A percentile compares a stretch with the other conserved stretches of the same genome.
phyloP scores from a whole-genome alignment of 2,329 filamentous ascomycete genomes.

The Hortaea sp. region DNA sequence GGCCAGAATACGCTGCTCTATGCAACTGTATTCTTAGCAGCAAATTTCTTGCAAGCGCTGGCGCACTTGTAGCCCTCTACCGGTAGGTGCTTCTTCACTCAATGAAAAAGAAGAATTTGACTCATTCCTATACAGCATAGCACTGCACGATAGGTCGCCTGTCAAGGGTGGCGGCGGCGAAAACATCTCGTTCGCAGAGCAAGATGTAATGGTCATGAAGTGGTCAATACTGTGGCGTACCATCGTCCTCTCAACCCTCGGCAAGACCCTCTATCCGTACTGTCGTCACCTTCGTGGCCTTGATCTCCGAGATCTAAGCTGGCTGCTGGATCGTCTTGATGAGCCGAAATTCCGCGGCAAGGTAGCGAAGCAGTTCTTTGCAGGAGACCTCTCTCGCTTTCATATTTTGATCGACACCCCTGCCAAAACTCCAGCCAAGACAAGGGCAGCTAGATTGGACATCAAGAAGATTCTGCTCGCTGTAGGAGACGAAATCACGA shows the following conservation, averaged over 20 bases:
- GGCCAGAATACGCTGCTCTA: constrained; percentile 50
- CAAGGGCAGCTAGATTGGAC: constrained; percentile 26
- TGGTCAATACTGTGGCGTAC: constrained; percentile 60
- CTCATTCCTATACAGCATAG: constrained; percentile 24
- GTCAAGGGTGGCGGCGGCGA: constrained; percentile 37
- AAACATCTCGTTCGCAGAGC: constrained; percentile 29
- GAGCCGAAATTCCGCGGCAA: constrained; percentile 46
- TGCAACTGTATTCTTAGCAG: constrained; percentile 49
- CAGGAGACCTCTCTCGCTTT: constrained; percentile 36
- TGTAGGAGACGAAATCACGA: constrained; percentile 35
- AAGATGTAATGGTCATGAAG: constrained; percentile 41
- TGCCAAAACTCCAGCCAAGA: constrained; percentile 15
- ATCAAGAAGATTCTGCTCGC: constrained; percentile 34
- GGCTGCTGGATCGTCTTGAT: constrained; percentile 53
- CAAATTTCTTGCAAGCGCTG: constrained; percentile 45
- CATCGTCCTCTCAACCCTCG: constrained; percentile 55
- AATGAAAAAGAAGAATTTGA: neutral
- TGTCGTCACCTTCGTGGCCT: constrained; percentile 56
- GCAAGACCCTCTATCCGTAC: constrained; percentile 56
- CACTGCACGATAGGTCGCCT: constrained; percentile 29
- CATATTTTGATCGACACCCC: constrained; percentile 25
- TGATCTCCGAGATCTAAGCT: constrained; percentile 51
- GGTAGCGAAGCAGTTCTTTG: constrained; percentile 49
- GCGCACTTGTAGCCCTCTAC: constrained; percentile 52
- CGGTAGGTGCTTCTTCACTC: constrained; percentile 35